Evolutionary conservation across 108 stramenopile species (phyloP).

Genomic region (Thalassiosira profunda): DNA sequence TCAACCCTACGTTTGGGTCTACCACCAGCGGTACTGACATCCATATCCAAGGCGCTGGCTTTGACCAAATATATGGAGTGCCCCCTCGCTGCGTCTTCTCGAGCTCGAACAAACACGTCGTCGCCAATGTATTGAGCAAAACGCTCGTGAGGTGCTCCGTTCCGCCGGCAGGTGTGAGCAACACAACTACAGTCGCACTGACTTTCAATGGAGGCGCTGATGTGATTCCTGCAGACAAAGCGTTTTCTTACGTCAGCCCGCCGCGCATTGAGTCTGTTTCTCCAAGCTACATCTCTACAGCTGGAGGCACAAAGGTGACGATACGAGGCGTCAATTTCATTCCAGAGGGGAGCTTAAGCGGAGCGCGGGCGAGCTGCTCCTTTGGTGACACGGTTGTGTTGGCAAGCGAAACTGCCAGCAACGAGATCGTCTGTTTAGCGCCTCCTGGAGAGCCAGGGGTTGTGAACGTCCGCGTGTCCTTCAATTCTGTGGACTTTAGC

Average conservation of each 20-base stretch:
- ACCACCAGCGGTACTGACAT: neutral
- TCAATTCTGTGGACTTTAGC: conserved; percentile 10
- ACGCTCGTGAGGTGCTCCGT: conserved; percentile 3
- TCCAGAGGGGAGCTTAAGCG: neutral
- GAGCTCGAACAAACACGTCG: neutral
- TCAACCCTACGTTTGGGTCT: conserved; percentile 12
- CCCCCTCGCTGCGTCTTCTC: neutral
- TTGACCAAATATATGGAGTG: neutral
- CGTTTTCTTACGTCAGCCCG: neutral
- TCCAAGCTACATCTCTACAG: neutral
- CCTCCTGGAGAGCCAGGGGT: neutral
- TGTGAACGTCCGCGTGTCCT: conserved; percentile 1
- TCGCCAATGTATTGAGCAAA: conserved; percentile 3
- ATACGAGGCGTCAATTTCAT: neutral
- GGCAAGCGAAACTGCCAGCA: neutral
- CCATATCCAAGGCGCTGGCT: conserved; percentile 2
- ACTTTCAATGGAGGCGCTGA: conserved; percentile 17
- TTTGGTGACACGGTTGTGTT: neutral
- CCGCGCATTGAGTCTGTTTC: neutral
- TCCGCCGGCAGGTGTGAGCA: neutral
- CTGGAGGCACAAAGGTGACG: neutral
- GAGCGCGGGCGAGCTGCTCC: neutral
- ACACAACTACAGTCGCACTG: neutral
- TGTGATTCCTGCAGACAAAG: neutral
- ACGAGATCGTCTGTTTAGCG: neutral